These are phyloP conservation scores for Psilocybe cyanescens DNA, from an alignment of 768 basidiomycete species.

Conservation along the genomic window DNA sequence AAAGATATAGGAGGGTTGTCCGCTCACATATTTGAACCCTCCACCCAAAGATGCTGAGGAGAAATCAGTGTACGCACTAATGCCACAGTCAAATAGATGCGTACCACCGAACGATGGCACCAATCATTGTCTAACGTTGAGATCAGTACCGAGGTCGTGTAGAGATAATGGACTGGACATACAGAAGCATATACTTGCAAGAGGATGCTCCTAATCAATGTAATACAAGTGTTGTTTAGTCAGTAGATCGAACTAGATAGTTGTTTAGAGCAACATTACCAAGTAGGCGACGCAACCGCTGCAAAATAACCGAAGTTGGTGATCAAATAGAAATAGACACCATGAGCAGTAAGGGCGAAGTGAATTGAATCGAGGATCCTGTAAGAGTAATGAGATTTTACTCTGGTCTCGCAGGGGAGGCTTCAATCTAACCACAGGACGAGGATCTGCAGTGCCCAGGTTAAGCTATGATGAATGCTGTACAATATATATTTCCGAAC, in stretches of 20 bases:
- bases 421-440: neutral
- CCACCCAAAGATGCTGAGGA: conserved; percentile 13
- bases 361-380: conserved; percentile 18
- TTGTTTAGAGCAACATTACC: neutral
- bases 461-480: neutral
- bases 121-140: neutral
- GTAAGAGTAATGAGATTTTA: neutral
- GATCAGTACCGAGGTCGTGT: no score
- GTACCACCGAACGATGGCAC: no score
- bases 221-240: no score
- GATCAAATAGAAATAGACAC: conserved; percentile 18
- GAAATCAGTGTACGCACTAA: neutral
- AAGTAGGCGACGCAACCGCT: conserved; percentile 8
- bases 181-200: conserved; percentile 12
- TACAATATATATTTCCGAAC: neutral
- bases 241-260: no score
- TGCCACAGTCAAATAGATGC: no score
- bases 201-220: conserved; percentile 5
- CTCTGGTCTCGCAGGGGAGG: neutral
- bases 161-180: neutral
- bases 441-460: neutral
- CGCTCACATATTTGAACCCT: conserved; percentile 16
- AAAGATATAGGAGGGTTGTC: neutral
- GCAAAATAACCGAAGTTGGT: conserved; percentile 13
- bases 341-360: conserved; percentile 12